Conservation (phyloP, 176 grass and related monocot genomes). For the Olyra latifolia region DNA sequence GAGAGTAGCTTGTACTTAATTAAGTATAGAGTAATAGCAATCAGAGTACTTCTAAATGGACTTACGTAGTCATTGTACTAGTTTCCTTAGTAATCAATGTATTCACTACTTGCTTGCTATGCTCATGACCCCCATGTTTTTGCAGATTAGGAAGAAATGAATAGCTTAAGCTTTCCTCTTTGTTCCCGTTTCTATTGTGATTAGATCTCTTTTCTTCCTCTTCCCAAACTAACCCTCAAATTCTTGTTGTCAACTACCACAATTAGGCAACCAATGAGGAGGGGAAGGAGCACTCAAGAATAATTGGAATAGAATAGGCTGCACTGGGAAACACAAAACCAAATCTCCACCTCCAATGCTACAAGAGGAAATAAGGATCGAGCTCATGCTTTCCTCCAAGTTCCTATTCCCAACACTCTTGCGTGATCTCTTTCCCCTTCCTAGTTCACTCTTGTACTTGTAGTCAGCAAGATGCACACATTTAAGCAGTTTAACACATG, state of each 20-base stretch:
- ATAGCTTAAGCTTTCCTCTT: neutral
- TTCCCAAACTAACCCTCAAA: neutral
- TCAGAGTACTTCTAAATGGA: no score
- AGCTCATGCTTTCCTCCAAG: neutral
- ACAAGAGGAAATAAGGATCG: constrained; percentile 1
- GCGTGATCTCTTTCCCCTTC: neutral
- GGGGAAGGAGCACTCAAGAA: no score
- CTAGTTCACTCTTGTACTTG: neutral
- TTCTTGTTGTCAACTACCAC: neutral
- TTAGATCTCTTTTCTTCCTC: neutral
- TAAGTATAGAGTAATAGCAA: no score
- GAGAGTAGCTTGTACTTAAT: neutral
- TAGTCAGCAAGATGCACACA: neutral
- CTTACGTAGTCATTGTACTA: no score
- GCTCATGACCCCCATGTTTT: no score
- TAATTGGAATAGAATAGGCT: no score
- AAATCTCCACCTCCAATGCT: neutral
- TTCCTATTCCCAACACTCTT: neutral
- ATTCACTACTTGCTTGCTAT: no score
- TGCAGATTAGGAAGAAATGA: neutral
- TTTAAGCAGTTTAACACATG: neutral
- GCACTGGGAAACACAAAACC: constrained; percentile 37
- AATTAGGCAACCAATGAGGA: no score
- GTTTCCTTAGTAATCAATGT: no score
- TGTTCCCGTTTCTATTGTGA: constrained; percentile 7